Evolutionary conservation across 2,329 filamentous ascomycete species (phyloP), one percentile per base, ranked within the genome.

Genomic region (Fusarium sublunatum): DNA sequence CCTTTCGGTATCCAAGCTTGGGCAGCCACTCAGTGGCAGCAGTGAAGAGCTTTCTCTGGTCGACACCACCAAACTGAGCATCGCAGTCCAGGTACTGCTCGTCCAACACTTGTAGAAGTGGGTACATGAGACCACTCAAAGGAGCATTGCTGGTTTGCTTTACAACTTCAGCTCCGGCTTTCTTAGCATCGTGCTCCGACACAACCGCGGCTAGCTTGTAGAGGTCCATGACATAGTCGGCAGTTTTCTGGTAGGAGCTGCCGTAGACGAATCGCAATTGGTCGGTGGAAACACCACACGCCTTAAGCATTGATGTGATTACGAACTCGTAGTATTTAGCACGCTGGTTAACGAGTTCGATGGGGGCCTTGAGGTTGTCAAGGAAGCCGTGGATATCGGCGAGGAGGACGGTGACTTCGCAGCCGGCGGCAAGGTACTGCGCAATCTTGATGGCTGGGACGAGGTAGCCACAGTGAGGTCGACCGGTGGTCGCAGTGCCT

Each of bases 111-210:
- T 98, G 95, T 78, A 99, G 67, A 10, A 79, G 71, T 8, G 78
- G 78, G 72, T 80, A 80, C 46, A 79, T 70, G 3, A 79, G 72
- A 25, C 77, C 77, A 44, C 77, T 88, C 38, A 94, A 75, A 2
- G 90, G 85, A 7, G 90, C 86, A 71, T 94, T 93, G 53, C 86
- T 85, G 4, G 90, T 88, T 80, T 98, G 93, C 83, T 98, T 98
- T 66, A 99, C 94, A 7, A 98, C 87, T 77, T 98, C 95, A 2
- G 92, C 91, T 35, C 94, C 94, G 0, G 94, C 93, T 78, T 92
- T 95, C 78, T 93, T 92, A 13, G 93, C 92, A 72, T 95, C 88
- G 73, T 93, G 88, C 77, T 93, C 88, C 12, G 88, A 89, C 6
- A 90, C 86, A 49, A 91, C 77, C 4, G 86, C 86, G 41, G 84